Conservation (phyloP, 2,329 filamentous ascomycete species). For the Botrytis elliptica region DNA sequence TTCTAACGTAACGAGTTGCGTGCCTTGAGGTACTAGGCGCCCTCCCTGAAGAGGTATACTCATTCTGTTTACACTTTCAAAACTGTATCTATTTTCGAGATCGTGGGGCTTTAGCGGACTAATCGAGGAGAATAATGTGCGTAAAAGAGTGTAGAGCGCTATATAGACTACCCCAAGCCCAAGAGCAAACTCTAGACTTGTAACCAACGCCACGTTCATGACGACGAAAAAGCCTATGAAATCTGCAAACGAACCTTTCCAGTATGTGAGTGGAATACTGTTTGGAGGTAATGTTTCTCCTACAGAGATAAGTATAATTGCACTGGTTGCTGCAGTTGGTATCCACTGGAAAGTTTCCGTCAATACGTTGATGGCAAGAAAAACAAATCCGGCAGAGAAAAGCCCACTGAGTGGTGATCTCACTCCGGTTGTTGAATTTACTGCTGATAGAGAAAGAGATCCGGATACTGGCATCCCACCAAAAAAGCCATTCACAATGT, state of each 20-base stretch:
- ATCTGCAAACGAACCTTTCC: conserved; percentile 58
- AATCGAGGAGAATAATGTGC: not conserved
- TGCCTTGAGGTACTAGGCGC: not conserved
- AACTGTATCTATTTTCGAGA: conserved; percentile 2
- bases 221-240: conserved; percentile 50
- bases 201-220: not conserved
- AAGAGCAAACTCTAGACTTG: not conserved
- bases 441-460: conserved; percentile 65
- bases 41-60: not conserved
- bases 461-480: conserved; percentile 62
- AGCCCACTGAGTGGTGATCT: conserved; percentile 60
- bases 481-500: conserved; percentile 65
- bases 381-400: conserved; percentile 59
- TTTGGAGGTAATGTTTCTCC: not conserved
- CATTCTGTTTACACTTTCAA: not conserved
- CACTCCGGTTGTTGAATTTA: conserved; percentile 64
- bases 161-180: conserved; percentile 3
- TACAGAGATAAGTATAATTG: conserved; percentile 50
- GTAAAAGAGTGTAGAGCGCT: conserved; percentile 8
- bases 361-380: conserved; percentile 61
- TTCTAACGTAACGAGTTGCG: conserved; percentile 10
- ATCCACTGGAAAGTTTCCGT: conserved; percentile 64
- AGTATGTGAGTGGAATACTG: not conserved
- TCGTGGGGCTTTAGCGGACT: not conserved
- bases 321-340: conserved; percentile 63